phyloP scores from a whole-genome alignment of 495 filamentous ascomycete species.

The Polyplosphaeria fusca region DNA sequence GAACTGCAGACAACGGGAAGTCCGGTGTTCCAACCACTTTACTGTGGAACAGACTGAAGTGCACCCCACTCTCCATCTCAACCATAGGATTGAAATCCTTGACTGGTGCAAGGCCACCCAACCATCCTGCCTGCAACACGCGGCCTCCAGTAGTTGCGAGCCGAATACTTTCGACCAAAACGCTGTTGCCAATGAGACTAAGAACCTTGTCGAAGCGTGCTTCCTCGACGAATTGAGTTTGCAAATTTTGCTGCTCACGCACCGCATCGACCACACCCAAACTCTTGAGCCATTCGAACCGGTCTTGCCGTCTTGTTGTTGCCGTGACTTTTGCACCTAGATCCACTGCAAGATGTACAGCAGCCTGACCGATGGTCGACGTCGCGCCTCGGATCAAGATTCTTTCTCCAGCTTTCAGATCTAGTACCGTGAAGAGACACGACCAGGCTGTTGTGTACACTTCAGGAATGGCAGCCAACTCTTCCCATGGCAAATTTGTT shows the following conservation, averaged over 20 bases:
- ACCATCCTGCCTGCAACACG: constrained; percentile 45
- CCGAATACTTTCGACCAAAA: constrained; percentile 44
- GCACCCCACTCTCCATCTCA: constrained; percentile 50
- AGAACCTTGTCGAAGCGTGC: constrained; percentile 46
- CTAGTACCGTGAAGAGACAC: constrained; percentile 44
- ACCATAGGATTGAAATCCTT: constrained; percentile 48
- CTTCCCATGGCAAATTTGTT: constrained; percentile 41
- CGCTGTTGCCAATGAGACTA: constrained; percentile 47
- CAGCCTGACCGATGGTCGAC: constrained; percentile 47
- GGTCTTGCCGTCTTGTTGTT: constrained; percentile 41
- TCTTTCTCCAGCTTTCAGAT: constrained; percentile 37
- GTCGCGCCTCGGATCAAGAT: constrained; percentile 48
- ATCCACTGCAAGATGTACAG: constrained; percentile 46
- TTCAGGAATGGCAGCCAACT: constrained; percentile 48
- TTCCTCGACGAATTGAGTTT: neutral
- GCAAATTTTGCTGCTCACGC: constrained; percentile 33
- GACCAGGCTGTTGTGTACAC: constrained; percentile 47
- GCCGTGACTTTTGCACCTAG: constrained; percentile 44
- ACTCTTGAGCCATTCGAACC: constrained; percentile 33
- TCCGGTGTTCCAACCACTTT: constrained; percentile 43
- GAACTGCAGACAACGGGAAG: constrained; percentile 47
- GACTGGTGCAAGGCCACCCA: constrained; percentile 49
- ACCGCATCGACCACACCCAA: constrained; percentile 40
- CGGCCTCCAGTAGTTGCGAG: constrained; percentile 42
- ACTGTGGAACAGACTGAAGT: constrained; percentile 51